Conservation (phyloP, 345 rosid genomes). For the Citrus mangshanensis region DNA sequence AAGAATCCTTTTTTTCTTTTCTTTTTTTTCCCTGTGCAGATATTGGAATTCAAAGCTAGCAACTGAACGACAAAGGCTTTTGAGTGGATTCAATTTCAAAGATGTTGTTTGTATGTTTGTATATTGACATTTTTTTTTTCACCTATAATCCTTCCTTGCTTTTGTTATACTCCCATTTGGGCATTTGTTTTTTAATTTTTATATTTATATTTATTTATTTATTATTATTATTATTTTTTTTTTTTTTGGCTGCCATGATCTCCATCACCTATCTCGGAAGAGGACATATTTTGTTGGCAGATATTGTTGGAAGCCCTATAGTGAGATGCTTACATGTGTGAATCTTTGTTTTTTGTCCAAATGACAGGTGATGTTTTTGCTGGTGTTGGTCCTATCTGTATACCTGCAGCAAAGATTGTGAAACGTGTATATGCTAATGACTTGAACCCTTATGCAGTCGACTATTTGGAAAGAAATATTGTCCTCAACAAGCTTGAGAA, state of each 20-base stretch:
- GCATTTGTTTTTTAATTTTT: neutral
- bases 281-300: neutral
- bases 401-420: conserved; percentile 80
- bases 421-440: conserved; percentile 88
- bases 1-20: conserved; percentile 5
- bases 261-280: neutral
- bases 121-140: conserved; percentile 12
- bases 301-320: neutral
- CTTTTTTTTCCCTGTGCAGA: conserved; percentile 30
- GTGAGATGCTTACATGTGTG: conserved; percentile 11
- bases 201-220: no score
- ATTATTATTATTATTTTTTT: no score
- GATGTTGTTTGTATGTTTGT: conserved; percentile 81
- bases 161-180: neutral
- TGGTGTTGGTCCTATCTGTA: conserved; percentile 81
- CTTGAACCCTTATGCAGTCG: conserved; percentile 79
- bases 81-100: conserved; percentile 48
- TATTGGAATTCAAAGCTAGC: conserved; percentile 95
- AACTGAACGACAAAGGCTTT: conserved; percentile 83
- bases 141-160: neutral
- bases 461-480: conserved; percentile 68
- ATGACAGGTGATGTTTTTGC: conserved; percentile 80
- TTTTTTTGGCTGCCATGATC: neutral
- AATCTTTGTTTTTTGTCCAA: conserved; percentile 6
- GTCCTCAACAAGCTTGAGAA: conserved; percentile 76